phyloP scores from a whole-genome alignment of 2,329 filamentous ascomycete species.

The Trichoderma sp. region DNA sequence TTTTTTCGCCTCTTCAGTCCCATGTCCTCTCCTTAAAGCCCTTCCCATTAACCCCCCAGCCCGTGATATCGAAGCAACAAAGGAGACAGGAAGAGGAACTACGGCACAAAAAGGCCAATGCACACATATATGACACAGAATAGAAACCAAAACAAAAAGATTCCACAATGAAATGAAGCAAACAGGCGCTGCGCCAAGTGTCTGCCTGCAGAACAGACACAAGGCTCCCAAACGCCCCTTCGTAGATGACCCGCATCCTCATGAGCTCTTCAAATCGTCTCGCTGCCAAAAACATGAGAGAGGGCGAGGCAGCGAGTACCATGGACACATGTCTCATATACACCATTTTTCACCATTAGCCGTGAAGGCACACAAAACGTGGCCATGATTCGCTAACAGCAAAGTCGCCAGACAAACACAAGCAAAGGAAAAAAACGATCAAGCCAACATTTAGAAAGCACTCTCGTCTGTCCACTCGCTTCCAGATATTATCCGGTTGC shows the following conservation, averaged over 20 bases:
- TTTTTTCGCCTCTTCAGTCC: slow-evolving; percentile 3
- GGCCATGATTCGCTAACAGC: background rate
- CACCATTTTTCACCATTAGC: background rate
- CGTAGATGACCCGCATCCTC: slow-evolving; percentile 22
- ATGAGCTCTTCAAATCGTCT: slow-evolving; percentile 10
- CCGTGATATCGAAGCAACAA: background rate
- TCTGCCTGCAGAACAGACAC: slow-evolving; percentile 2
- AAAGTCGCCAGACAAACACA: background rate
- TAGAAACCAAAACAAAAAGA: background rate
- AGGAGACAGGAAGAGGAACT: background rate
- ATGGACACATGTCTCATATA: slow-evolving; percentile 9
- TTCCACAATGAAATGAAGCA: background rate
- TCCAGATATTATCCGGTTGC: slow-evolving; percentile 61
- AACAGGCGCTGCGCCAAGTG: background rate
- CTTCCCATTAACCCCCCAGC: background rate
- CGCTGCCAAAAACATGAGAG: background rate
- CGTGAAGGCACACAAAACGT: background rate
- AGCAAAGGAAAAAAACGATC: background rate
- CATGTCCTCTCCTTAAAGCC: background rate
- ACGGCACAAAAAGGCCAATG: background rate
- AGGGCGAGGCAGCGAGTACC: background rate
- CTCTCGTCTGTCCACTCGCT: slow-evolving; percentile 69
- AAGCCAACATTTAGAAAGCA: slow-evolving; percentile 43
- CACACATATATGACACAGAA: slow-evolving; percentile 15
- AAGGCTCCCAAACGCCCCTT: background rate